Evolutionary conservation across 2,329 filamentous ascomycete species (phyloP), one percentile per base, ranked within the genome.

Genomic region (Fusarium sororula): DNA sequence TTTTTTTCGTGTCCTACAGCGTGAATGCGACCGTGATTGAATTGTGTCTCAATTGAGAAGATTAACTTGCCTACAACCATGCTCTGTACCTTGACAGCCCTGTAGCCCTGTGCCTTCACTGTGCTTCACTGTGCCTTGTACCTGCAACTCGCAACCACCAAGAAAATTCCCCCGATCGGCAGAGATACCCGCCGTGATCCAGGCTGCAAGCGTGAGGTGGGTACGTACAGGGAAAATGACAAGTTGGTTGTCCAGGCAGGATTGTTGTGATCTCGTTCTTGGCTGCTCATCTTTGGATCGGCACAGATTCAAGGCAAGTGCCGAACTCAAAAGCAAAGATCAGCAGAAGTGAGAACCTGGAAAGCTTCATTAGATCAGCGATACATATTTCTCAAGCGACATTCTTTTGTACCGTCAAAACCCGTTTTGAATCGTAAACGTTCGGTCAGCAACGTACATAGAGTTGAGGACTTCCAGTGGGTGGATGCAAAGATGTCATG

Each of bases 251-350:
- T 42, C 37, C 37, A 68, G 44, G n/a, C 37, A 68, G 44, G n/a
- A 37, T 55, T 20, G 20, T 66, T 22, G 14, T 66, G n/a, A 68
- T 68, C 50, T 68, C 32, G 32, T 15, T 5, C 28, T 69, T 63
- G 30, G 38, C 50, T 45, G 42, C 5, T 12, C 7, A 64, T 64
- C 61, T 44, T 17, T 17, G 22, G 38, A 51, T 61, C 62, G 30
- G 26, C 62, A 22, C 14, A 47, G 39, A 3, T 30, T 28, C 37
- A 56, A 44, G 41, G n/a, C 28, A 57, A 69, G 28, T 69, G 39
- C 65, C 65, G 58, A 65, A 69, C 58, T 69, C 35, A 53, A 58
- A 30, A 28, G 45, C 14, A 37, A 35, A 37, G 65, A 64, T 57
- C 38, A 32, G 53, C 51, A 7, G 15, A 42, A 20, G n/a, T 26